Percentiles rank a stretch among this genome's conserved stretches.
Conservation (phyloP, 208 protist species). For the Trypanosoma caninum region DNA sequence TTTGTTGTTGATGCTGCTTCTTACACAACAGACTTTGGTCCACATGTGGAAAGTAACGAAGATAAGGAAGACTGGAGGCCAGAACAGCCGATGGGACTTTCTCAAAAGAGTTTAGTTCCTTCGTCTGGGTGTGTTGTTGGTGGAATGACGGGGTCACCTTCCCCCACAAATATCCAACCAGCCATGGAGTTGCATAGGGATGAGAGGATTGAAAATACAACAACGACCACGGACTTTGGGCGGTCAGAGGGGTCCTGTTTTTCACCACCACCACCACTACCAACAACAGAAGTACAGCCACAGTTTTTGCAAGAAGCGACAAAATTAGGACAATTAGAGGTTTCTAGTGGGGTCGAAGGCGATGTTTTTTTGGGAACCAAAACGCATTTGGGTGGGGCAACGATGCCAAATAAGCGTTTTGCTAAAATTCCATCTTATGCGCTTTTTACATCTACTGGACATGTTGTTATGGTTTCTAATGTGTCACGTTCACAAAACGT, state of each 20-base stretch:
- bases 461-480: slow-evolving; percentile 24
- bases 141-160: too few relatives aligned
- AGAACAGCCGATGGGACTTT: neutral
- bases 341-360: too few relatives aligned
- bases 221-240: neutral
- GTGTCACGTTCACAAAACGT: neutral
- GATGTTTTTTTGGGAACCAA: too few relatives aligned
- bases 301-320: too few relatives aligned
- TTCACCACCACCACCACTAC: neutral
- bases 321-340: too few relatives aligned
- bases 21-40: neutral
- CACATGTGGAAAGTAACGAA: too few relatives aligned
- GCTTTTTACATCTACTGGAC: slow-evolving; percentile 21
- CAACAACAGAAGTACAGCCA: neutral
- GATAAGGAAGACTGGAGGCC: neutral
- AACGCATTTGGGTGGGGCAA: too few relatives aligned
- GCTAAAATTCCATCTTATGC: slow-evolving; percentile 6
- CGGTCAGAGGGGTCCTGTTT: neutral
- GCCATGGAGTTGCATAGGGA: neutral
- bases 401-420: neutral
- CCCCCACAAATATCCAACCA: too few relatives aligned
- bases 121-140: too few relatives aligned
- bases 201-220: neutral
- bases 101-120: too few relatives aligned
- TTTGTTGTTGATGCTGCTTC: neutral